Base-by-base conservation (phyloP, 805 yeast species). In the Candida oleophila region DNA sequence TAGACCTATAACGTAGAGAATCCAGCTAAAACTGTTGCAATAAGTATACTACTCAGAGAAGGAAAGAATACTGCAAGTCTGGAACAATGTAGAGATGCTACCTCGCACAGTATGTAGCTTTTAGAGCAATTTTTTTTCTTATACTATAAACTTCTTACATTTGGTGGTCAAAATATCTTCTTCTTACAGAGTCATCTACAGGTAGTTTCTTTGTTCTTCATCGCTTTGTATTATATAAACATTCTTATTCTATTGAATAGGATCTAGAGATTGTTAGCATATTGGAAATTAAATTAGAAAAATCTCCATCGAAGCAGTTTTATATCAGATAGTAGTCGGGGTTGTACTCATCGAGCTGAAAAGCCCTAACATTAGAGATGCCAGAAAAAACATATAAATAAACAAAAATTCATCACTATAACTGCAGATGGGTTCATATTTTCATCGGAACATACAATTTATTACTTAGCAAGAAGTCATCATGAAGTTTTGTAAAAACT, bases 281-380 rank as follows among this genome's bases (percentile, higher is more conserved):
- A 44, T 38, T 28, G 41, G 15, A 36, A 36, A 9, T 5, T 15
- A 14, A 21, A 20, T 9, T 3, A 15, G 21, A 38, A 9, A 15
- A 19, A 5, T 21, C 15, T 38, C 30, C 16, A 12, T 38, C 21
- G 57, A 50, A 36, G 22, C 54, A 40, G 48, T 55, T 36, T 48
- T 45, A 42, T 54, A 68, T 82, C 87, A 81, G 87, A 80, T 77
- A 71, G 59, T 71, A 69, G 86, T 82, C 86, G 81, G 60, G 71
- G 78, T 81, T 83, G 82, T 77, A 85, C 77, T 85, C 91, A 85
- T 83, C 77, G 90, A 82, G 77, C 83, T 74, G 76, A 71, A 68
- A 72, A 77, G 82, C 80, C 73, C 90, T 85, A 85, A 83, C 87
- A 85, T 84, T 85, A 85, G 90, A 85, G 91, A 85, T 85, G 91